Conservation (phyloP, 202 grass and related monocot genomes). For the Eragrostis tef region DNA sequence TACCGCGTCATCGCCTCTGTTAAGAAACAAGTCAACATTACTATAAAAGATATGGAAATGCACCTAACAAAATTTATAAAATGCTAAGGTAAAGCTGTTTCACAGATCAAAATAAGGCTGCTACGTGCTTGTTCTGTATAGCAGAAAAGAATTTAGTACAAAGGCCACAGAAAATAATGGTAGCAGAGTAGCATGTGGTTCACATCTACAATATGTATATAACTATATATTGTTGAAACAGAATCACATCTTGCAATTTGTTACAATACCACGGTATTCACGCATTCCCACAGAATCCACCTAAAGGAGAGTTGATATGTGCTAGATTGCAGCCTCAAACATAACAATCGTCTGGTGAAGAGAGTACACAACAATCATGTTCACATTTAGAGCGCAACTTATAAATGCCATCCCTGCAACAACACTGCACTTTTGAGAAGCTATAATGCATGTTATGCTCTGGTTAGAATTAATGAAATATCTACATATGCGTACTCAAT, state of each 20-base stretch:
- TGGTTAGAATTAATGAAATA: neutral
- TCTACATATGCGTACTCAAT: neutral
- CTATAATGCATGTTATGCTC: neutral
- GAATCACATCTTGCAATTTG: neutral
- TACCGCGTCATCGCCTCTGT: slow-evolving; percentile 30
- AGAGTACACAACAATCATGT: neutral
- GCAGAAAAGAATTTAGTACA: neutral
- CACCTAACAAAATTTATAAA: neutral
- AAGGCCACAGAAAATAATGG: neutral
- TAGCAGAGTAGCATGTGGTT: neutral
- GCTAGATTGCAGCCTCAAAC: neutral
- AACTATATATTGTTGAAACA: neutral
- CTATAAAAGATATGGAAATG: neutral
- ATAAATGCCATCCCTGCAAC: neutral
- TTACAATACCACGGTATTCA: neutral
- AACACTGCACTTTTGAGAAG: neutral
- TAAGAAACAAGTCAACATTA: slow-evolving; percentile 30
- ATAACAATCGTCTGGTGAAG: neutral
- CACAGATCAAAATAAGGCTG: neutral
- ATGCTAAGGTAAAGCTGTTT: neutral
- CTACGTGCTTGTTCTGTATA: slow-evolving; percentile 1
- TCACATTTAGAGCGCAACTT: neutral
- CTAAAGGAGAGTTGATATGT: neutral
- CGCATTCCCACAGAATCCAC: neutral
- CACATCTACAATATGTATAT: neutral